A percentile compares a stretch with the other conserved stretches of the same genome.
Conservation (phyloP, 768 basidiomycete genomes). For the Phlegmacium glaucopus region DNA sequence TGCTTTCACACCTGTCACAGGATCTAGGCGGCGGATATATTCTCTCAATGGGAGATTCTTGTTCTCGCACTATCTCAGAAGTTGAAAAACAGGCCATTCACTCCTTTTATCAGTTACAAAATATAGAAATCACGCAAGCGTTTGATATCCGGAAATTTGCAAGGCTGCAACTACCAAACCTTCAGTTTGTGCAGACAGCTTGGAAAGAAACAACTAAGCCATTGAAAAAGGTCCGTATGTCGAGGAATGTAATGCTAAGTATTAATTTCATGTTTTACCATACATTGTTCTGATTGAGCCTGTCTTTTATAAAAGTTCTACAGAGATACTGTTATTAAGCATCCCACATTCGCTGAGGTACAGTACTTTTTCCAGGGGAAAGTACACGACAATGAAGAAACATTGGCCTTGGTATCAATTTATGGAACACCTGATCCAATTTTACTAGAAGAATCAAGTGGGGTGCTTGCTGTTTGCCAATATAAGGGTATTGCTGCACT, state of each 20-base stretch:
- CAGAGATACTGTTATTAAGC: not conserved
- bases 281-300: not conserved
- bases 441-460: not conserved
- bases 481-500: not conserved
- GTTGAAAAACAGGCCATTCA: not conserved
- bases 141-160: constrained; percentile 20
- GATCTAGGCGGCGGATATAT: constrained; percentile 12
- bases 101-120: not conserved
- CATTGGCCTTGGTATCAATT: not conserved
- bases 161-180: constrained; percentile 32
- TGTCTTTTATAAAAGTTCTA: not conserved
- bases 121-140: constrained; percentile 1
- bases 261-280: not conserved
- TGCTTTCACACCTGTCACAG: constrained; percentile 8
- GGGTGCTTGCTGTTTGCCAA: not conserved
- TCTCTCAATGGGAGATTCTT: not conserved
- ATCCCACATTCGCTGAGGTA: constrained; percentile 9
- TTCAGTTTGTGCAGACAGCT: constrained; percentile 27
- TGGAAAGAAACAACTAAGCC: constrained; percentile 28
- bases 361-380: constrained; percentile 7
- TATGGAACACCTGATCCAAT: not conserved
- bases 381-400: not conserved
- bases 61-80: not conserved
- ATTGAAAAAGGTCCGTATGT: constrained; percentile 16
- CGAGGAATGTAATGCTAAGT: constrained; percentile 31